Percentiles rank a stretch among this genome's conserved stretches.
These are phyloP conservation scores for Onygenales sp. DNA, from an alignment of 2,329 filamentous ascomycete species.

Conservation along the genomic window DNA sequence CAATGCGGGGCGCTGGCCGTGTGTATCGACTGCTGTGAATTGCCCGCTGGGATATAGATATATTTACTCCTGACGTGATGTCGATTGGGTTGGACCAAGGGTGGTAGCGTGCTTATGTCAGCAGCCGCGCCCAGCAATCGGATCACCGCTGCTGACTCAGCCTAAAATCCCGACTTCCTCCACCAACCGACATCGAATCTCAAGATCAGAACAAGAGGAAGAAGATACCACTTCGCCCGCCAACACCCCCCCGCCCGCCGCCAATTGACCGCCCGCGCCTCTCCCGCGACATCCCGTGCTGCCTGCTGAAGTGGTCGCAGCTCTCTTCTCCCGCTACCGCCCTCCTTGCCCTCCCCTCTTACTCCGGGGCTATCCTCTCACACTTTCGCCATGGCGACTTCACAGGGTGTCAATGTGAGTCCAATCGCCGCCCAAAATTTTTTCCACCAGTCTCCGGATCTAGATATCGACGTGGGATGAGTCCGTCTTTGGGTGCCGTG, in stretches of 20 bases:
- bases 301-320: constrained; percentile 4
- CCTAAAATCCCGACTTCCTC: too few relatives aligned
- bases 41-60: neutral
- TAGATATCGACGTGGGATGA: neutral
- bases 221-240: too few relatives aligned
- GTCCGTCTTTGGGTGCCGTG: neutral
- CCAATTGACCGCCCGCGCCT: too few relatives aligned
- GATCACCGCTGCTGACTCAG: too few relatives aligned
- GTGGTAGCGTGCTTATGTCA: too few relatives aligned
- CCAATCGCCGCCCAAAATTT: neutral
- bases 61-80: neutral
- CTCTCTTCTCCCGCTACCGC: constrained; percentile 27
- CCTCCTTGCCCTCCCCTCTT: constrained; percentile 31
- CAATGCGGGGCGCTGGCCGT: neutral
- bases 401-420: constrained; percentile 59
- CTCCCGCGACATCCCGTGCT: too few relatives aligned
- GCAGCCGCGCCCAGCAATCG: too few relatives aligned
- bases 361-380: constrained; percentile 31
- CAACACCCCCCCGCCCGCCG: too few relatives aligned
- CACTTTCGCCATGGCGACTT: constrained; percentile 48
- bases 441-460: neutral
- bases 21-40: neutral
- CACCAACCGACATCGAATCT: too few relatives aligned
- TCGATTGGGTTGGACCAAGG: too few relatives aligned
- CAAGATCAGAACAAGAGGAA: too few relatives aligned